phyloP scores from a whole-genome alignment of 1,284 basidiomycete species.

The Hortiboletus rubellus region DNA sequence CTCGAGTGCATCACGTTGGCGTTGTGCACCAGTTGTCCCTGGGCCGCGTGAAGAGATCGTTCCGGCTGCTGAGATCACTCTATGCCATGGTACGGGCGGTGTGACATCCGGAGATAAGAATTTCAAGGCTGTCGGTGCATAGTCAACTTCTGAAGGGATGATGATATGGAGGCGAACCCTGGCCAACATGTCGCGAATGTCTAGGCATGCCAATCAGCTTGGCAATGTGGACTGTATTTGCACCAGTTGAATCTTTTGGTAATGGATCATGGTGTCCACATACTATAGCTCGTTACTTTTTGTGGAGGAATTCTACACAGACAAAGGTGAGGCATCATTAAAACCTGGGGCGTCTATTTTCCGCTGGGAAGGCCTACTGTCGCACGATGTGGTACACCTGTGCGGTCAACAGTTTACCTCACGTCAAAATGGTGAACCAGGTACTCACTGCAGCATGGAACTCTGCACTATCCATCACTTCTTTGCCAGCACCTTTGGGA shows the following conservation, averaged over 20 bases:
- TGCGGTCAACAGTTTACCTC: not conserved
- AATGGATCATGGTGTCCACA: constrained; percentile 11
- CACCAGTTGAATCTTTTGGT: not conserved
- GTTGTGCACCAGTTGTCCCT: constrained; percentile 58
- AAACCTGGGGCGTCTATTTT: not conserved
- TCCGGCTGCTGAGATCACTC: constrained; percentile 66
- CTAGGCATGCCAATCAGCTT: constrained; percentile 81
- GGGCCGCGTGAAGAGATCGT: constrained; percentile 81
- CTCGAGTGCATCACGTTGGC: constrained; percentile 58
- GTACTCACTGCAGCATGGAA: constrained; percentile 59
- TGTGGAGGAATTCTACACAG: constrained; percentile 50
- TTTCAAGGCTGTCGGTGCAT: constrained; percentile 57
- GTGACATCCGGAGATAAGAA: constrained; percentile 56
- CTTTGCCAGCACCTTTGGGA: not conserved
- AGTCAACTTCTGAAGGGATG: not conserved
- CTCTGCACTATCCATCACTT: constrained; percentile 57
- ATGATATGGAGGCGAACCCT: constrained; percentile 51
- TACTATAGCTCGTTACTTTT: constrained; percentile 71
- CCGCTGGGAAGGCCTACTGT: constrained; percentile 29
- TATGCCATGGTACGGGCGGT: constrained; percentile 76
- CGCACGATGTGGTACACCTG: constrained; percentile 71
- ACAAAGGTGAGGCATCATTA: constrained; percentile 3
- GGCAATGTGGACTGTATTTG: constrained; percentile 69
- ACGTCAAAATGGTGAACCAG: not conserved
- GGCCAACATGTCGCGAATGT: constrained; percentile 82